Evolutionary conservation across 345 rosid species (phyloP).

Genomic region (Populus simonii): DNA sequence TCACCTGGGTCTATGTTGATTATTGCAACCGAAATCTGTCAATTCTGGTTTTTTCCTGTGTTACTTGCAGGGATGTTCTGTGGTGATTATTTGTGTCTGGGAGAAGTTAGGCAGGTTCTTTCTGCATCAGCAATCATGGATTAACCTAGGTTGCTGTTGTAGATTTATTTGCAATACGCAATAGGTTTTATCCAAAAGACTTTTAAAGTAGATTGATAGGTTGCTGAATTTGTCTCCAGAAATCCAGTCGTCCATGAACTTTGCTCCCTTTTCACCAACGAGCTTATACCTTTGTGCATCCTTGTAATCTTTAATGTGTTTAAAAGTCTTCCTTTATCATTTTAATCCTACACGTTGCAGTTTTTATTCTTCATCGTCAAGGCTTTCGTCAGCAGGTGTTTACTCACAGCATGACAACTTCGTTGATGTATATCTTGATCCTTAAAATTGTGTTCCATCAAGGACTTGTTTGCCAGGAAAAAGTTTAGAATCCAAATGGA

Average conservation of each 20-base stretch:
- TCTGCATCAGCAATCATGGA: background rate
- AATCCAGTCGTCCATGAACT: background rate
- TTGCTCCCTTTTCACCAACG: too few species aligned
- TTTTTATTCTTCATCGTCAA: too few species aligned
- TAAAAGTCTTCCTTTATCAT: too few species aligned
- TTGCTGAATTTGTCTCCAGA: background rate
- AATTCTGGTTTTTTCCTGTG: background rate
- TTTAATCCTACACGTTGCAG: too few species aligned
- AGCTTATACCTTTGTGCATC: too few species aligned
- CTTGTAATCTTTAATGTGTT: too few species aligned
- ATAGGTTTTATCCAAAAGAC: background rate
- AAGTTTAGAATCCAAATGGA: too few species aligned
- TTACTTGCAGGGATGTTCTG: background rate
- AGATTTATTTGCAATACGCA: background rate
- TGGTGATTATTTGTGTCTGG: background rate
- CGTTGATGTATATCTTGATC: too few species aligned
- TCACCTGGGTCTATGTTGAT: background rate
- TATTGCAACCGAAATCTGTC: background rate
- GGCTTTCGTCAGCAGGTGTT: too few species aligned
- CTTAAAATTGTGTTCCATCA: too few species aligned
- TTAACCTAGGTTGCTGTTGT: background rate
- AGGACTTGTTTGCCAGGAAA: too few species aligned
- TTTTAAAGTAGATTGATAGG: background rate
- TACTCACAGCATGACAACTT: too few species aligned
- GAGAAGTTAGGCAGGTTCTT: background rate